Percentiles rank a stretch among this genome's conserved stretches.
Conservation (phyloP, 345 rosid species). For the Geranium rotundifolium region DNA sequence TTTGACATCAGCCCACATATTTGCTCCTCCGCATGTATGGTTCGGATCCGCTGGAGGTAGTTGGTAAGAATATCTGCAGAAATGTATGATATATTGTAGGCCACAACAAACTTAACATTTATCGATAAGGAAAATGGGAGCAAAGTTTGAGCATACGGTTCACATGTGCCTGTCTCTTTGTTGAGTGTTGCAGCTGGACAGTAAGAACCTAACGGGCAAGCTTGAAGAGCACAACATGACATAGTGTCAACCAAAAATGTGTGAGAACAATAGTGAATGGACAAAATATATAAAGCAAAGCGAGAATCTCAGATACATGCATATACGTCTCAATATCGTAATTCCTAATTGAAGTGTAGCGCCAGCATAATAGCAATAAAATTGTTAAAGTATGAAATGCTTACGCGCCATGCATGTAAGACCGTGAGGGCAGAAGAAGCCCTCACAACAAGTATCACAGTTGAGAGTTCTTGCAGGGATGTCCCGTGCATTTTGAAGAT, state of each 20-base stretch:
- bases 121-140: neutral
- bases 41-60: constrained; percentile 55
- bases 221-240: constrained; percentile 33
- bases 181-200: constrained; percentile 53
- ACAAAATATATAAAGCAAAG: too few relatives aligned
- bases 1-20: constrained; percentile 73
- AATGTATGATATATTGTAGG: neutral
- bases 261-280: neutral
- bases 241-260: neutral
- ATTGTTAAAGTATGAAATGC: constrained; percentile 18
- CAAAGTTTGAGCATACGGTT: constrained; percentile 43
- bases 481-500: constrained; percentile 35
- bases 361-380: too few relatives aligned
- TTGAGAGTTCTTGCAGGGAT: constrained; percentile 50
- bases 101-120: neutral
- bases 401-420: constrained; percentile 96
- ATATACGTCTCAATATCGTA: too few relatives aligned
- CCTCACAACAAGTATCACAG: constrained; percentile 81
- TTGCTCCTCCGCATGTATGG: constrained; percentile 94
- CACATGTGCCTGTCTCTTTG: constrained; percentile 37
- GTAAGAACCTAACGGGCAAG: constrained; percentile 61
- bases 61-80: constrained; percentile 71
- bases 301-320: too few relatives aligned
- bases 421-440: constrained; percentile 86
- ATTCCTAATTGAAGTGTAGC: too few relatives aligned